These are phyloP conservation scores for Rosa hybrid DNA, from an alignment of 331 rosid species.

Conservation along the genomic window DNA sequence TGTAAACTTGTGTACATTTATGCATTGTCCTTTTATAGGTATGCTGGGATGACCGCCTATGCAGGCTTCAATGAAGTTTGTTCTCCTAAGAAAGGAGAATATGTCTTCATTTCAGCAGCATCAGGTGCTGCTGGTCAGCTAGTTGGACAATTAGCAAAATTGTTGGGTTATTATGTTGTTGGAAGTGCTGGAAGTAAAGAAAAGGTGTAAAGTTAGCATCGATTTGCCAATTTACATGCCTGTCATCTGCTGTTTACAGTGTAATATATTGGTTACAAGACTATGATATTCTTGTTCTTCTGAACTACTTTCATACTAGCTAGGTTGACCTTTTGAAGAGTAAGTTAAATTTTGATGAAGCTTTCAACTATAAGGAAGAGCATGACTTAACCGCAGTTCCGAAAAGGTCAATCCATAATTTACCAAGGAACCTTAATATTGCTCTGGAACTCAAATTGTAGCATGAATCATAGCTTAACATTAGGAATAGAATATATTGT, in stretches of 20 bases:
- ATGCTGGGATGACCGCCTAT: constrained; percentile 59
- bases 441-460: background rate
- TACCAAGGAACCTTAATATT: background rate
- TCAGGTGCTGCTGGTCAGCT: constrained; percentile 61
- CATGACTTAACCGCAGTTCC: constrained; percentile 19
- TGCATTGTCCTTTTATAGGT: constrained; percentile 19
- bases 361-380: constrained; percentile 30
- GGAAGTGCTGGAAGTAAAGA: constrained; percentile 62
- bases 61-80: constrained; percentile 50
- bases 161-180: constrained; percentile 52
- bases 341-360: constrained; percentile 18
- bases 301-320: background rate
- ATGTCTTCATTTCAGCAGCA: constrained; percentile 54
- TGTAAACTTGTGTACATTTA: too few species aligned
- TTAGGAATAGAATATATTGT: too few species aligned
- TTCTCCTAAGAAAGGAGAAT: constrained; percentile 53
- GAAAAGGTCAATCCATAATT: constrained; percentile 7
- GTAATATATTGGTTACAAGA: background rate
- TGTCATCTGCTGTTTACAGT: background rate
- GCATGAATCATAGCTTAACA: too few species aligned
- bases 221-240: too few species aligned
- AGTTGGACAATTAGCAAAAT: constrained; percentile 58
- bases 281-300: too few species aligned
- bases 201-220: constrained; percentile 26
- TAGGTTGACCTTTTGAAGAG: constrained; percentile 29